These are phyloP conservation scores for Globisporangium paroecandrum DNA, from an alignment of 352 stramenopile genomes.

Conservation along the genomic window DNA sequence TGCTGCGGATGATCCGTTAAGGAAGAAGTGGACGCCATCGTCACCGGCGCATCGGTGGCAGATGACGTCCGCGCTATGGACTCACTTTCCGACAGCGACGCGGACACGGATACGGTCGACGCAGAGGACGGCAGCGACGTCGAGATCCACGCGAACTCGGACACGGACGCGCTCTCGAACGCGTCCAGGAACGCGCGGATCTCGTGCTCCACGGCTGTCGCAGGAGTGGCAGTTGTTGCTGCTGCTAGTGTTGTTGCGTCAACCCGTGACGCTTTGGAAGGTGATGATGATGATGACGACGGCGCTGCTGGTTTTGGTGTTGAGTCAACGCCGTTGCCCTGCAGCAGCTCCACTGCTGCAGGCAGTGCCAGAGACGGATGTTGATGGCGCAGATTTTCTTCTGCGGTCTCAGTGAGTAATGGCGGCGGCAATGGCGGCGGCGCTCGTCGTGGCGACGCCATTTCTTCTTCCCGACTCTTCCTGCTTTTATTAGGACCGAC, in stretches of 20 bases:
- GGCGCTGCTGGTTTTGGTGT: not conserved
- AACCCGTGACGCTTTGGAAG: not conserved
- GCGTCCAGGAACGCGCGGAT: slow-evolving; percentile 14
- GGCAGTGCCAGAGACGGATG: not conserved
- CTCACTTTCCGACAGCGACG: slow-evolving; percentile 4
- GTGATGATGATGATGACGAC: not conserved
- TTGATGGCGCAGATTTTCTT: not conserved
- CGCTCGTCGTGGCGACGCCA: not conserved
- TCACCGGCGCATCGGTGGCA: not conserved
- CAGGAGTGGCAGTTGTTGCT: not conserved
- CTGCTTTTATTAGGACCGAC: not conserved
- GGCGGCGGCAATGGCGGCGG: not conserved
- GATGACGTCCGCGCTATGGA: not conserved
- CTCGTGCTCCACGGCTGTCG: slow-evolving; percentile 4
- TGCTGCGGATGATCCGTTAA: not conserved
- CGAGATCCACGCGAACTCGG: slow-evolving; percentile 10
- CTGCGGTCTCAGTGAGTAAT: not conserved
- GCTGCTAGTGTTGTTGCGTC: not conserved
- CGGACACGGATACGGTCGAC: slow-evolving; percentile 13
- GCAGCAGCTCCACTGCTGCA: not conserved
- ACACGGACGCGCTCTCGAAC: slow-evolving; percentile 13
- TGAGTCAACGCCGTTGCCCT: not conserved
- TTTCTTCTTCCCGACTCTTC: slow-evolving; percentile 8
- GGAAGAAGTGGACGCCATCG: not conserved
- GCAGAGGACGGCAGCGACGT: slow-evolving; percentile 8